phyloP scores from a whole-genome alignment of 2,329 filamentous ascomycete species.

The Alternaria longipes region DNA sequence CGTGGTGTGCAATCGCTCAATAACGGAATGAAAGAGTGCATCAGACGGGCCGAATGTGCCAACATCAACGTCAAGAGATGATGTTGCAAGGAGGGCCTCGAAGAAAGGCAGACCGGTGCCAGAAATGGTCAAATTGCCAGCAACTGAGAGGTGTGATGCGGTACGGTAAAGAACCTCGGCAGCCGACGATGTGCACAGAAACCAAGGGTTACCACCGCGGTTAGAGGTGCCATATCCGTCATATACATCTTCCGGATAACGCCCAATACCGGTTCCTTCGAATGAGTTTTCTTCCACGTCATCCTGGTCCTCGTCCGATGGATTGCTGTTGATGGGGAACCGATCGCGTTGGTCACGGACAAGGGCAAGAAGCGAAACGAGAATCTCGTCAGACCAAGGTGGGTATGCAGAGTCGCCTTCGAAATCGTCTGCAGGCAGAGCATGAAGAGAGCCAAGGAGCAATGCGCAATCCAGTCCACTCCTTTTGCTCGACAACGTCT shows the following conservation, averaged over 20 bases:
- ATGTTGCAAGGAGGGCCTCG: constrained; percentile 42
- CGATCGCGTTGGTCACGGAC: constrained; percentile 47
- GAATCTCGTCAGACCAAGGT: constrained; percentile 51
- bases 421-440: constrained; percentile 28
- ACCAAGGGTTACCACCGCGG: constrained; percentile 53
- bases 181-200: constrained; percentile 55
- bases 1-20: constrained; percentile 44
- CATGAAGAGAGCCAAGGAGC: constrained; percentile 52
- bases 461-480: constrained; percentile 52
- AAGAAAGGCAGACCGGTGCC: constrained; percentile 49
- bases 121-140: constrained; percentile 45
- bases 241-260: constrained; percentile 57
- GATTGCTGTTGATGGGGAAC: constrained; percentile 52
- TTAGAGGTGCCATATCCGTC: constrained; percentile 47
- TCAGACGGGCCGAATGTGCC: constrained; percentile 42
- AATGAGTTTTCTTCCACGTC: constrained; percentile 21
- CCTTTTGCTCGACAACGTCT: constrained; percentile 46
- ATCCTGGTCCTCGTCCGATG: constrained; percentile 19
- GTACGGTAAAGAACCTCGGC: constrained; percentile 53
- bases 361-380: constrained; percentile 48
- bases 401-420: constrained; percentile 38
- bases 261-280: constrained; percentile 51
- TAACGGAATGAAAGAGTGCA: constrained; percentile 38
- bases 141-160: constrained; percentile 39
- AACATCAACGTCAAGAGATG: constrained; percentile 27